Evolutionary conservation across 2,329 filamentous ascomycete species (phyloP).

Genomic region (Seiridium unicorne): DNA sequence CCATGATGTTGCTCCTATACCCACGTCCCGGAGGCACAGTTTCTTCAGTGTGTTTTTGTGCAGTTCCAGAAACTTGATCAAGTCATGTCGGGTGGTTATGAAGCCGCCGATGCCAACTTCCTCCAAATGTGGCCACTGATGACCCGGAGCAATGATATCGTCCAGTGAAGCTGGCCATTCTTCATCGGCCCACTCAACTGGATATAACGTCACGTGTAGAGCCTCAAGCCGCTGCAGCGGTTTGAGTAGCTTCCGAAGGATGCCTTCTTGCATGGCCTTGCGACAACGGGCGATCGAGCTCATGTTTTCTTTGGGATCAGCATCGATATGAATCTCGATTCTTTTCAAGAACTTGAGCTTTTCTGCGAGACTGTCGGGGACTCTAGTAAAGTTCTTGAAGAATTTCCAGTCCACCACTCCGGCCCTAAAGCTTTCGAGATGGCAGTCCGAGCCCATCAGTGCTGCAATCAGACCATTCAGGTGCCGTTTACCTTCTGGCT

Average conservation of each 20-base stretch:
- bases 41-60: constrained; percentile 20
- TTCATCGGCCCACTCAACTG: constrained; percentile 7
- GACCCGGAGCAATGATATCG: constrained; percentile 20
- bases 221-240: constrained; percentile 18
- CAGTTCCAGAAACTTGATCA: constrained; percentile 17
- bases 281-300: constrained; percentile 14
- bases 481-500: constrained; percentile 17
- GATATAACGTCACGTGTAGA: constrained; percentile 16
- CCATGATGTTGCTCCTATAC: constrained; percentile 21
- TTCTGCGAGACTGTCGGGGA: constrained; percentile 10
- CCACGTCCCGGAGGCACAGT: constrained; percentile 20
- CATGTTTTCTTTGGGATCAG: constrained; percentile 10
- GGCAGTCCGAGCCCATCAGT: constrained; percentile 13
- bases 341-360: constrained; percentile 20
- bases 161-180: constrained; percentile 13
- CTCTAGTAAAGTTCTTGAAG: constrained; percentile 13
- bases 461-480: constrained; percentile 21
- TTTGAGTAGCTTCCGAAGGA: constrained; percentile 19
- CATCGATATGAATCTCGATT: constrained; percentile 18
- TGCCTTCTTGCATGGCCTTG: constrained; percentile 17
- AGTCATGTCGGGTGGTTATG: constrained; percentile 17
- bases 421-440: constrained; percentile 17
- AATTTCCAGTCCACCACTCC: constrained; percentile 20
- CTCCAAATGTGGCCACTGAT: constrained; percentile 20
- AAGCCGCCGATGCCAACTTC: constrained; percentile 19